Evolutionary conservation across 2,329 filamentous ascomycete species (phyloP), one percentile per base, ranked within the genome.

Genomic region (Penicillium expansum): DNA sequence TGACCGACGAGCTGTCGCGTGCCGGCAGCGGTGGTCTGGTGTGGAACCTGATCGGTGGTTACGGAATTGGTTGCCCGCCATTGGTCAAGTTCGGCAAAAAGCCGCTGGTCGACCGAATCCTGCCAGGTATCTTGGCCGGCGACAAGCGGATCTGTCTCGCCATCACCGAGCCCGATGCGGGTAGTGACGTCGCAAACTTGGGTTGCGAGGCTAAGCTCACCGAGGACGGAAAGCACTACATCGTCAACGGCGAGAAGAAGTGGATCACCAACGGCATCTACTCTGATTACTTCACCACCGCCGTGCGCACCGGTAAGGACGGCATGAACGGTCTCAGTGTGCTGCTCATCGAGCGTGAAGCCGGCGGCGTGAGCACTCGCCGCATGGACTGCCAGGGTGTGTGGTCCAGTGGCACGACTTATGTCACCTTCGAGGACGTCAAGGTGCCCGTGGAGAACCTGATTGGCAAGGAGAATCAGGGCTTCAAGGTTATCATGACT

Each of bases 191-290:
- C 10, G 94, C 94, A 58, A 97, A 96, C 77, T 75, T 99, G 65
- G 94, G 88, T 14, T 97, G 93, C 76, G 92, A 97, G 81, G 94
- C 94, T 27, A 96, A 96, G 82, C 83, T 97, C 56, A 90, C 85
- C 62, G 90, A 94, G 67, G 94, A 99, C 69, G 94, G 94, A 71
- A 97, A 97, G 82, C 91, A 97, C 80, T 99, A 95, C 78, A 97
- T 97, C 66, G 94, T 99, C 77, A 99, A 97, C 71, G 94, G 94
- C 54, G 93, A 97, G 85, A 97, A 99, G 89, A 99, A 99, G 80
- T 97, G 94, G 93, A 97, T 97, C 76, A 97, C 93, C 69, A 99
- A 99, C 78, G 94, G 94, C 70, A 86, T 97, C 70, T 97, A 92
- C 91, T 85, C 83, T 61, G 94, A 99, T 76, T 99, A 97, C 81